Evolutionary conservation across 1,139 yeast species (phyloP).

Genomic region (Suhomyces yuchorum): DNA sequence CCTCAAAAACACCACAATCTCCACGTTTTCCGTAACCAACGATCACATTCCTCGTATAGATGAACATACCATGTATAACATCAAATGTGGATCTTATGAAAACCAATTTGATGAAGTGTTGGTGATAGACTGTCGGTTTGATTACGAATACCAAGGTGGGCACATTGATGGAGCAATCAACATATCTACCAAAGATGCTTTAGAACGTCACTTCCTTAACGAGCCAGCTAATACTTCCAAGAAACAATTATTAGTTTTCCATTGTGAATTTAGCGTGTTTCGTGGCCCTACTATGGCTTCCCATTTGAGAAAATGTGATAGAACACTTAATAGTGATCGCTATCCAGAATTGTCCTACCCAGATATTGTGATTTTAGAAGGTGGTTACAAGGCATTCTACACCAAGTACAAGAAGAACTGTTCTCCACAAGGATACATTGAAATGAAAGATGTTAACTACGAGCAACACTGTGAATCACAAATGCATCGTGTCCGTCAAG

Average conservation of each 20-base stretch:
- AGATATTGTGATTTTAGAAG: conserved; percentile 83
- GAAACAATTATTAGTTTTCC: conserved; percentile 68
- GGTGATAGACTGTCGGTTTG: conserved; percentile 86
- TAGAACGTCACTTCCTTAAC: conserved; percentile 53
- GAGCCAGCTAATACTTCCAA: conserved; percentile 13
- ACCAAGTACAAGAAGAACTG: conserved; percentile 57
- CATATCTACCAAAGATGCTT: conserved; percentile 65
- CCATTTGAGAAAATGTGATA: conserved; percentile 80
- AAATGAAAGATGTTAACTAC: conserved; percentile 80
- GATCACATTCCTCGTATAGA: conserved; percentile 79
- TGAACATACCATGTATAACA: conserved; percentile 61
- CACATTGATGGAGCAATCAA: conserved; percentile 85
- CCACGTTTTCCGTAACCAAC: conserved; percentile 51
- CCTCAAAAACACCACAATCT: conserved; percentile 42
- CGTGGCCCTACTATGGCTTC: conserved; percentile 93
- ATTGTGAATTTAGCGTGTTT: conserved; percentile 91
- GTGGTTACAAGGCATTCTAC: conserved; percentile 85
- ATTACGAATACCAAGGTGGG: conserved; percentile 90
- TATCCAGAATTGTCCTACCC: conserved; percentile 87
- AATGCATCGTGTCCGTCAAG: conserved; percentile 66
- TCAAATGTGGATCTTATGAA: conserved; percentile 58
- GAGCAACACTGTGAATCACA: conserved; percentile 69
- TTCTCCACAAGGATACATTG: conserved; percentile 76
- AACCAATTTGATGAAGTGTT: conserved; percentile 60
- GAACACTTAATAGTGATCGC: conserved; percentile 66